A percentile compares a stretch with the other conserved stretches of the same genome.
phyloP scores from a whole-genome alignment of 345 rosid genomes.

The Citrus hindsii region DNA sequence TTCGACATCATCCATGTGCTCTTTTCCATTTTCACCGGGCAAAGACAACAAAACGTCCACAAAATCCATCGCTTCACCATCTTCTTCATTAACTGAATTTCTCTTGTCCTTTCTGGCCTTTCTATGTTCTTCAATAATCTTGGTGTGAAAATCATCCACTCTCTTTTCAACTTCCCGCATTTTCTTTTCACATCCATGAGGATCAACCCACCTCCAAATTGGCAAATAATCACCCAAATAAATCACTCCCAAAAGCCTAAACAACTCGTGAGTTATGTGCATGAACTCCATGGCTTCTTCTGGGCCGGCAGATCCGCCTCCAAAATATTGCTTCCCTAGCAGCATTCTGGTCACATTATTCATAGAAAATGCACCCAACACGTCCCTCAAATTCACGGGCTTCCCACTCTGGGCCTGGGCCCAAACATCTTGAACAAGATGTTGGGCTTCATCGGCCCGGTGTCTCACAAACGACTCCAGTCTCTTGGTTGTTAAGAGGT shows the following conservation, averaged over 20 bases:
- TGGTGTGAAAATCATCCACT: slow-evolving; percentile 81
- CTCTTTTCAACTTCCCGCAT: slow-evolving; percentile 88
- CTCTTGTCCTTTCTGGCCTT: slow-evolving; percentile 24
- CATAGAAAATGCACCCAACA: slow-evolving; percentile 83
- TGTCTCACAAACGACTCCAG: slow-evolving; percentile 46
- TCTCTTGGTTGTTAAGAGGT: slow-evolving; percentile 45
- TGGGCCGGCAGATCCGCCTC: slow-evolving; percentile 55
- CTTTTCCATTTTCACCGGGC: slow-evolving; percentile 70
- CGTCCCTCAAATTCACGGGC: slow-evolving; percentile 64
- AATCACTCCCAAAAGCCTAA: slow-evolving; percentile 68
- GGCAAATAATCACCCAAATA: slow-evolving; percentile 91
- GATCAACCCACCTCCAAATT: slow-evolving; percentile 92
- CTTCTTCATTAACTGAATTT: neutral
- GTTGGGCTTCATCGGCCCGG: slow-evolving; percentile 48
- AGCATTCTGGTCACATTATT: slow-evolving; percentile 92
- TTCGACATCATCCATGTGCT: slow-evolving; percentile 67
- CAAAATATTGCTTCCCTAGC: slow-evolving; percentile 76
- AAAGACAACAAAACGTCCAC: slow-evolving; percentile 80
- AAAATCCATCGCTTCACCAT: slow-evolving; percentile 56
- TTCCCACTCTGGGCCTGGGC: slow-evolving; percentile 22
- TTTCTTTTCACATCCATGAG: slow-evolving; percentile 64
- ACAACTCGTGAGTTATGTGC: slow-evolving; percentile 74
- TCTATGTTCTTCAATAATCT: slow-evolving; percentile 67
- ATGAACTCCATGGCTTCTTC: slow-evolving; percentile 81
- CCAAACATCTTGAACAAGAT: slow-evolving; percentile 41